Percentiles rank a stretch among this genome's conserved stretches.
Conservation (phyloP, 202 grass and related monocot genomes). For the Dendrocalamus latiflorus region DNA sequence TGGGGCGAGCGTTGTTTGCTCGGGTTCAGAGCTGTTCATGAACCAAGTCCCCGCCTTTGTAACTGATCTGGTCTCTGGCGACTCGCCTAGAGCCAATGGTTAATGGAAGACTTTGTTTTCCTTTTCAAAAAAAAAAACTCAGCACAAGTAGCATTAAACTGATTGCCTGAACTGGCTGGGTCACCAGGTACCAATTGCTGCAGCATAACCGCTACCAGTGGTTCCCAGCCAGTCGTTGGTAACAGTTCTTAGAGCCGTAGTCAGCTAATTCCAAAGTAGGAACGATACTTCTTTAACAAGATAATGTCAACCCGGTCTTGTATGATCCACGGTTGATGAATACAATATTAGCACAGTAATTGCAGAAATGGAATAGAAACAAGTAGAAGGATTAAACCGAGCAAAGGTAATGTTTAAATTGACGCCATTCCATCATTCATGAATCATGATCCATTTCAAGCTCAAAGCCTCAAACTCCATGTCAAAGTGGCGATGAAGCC, state of each 20-base stretch:
- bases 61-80: too few relatives aligned
- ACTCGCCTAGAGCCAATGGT: too few relatives aligned
- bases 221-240: background rate
- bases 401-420: background rate
- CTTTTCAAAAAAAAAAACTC: too few relatives aligned
- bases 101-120: too few relatives aligned
- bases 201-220: background rate
- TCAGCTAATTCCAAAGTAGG: background rate
- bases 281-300: background rate
- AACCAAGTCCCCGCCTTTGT: too few relatives aligned
- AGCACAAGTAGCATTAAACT: too few relatives aligned
- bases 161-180: too few relatives aligned
- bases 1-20: too few relatives aligned
- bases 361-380: background rate
- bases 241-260: background rate
- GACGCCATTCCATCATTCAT: background rate
- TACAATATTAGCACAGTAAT: background rate
- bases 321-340: background rate
- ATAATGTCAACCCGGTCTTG: background rate
- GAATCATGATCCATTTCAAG: background rate
- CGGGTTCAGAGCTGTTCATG: too few relatives aligned
- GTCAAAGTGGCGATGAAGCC: background rate
- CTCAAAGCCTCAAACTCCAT: background rate
- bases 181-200: too few relatives aligned
- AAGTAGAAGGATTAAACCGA: background rate